Evolutionary conservation across 495 filamentous ascomycete species (phyloP).

Genomic region (Apiosordaria backusii): DNA sequence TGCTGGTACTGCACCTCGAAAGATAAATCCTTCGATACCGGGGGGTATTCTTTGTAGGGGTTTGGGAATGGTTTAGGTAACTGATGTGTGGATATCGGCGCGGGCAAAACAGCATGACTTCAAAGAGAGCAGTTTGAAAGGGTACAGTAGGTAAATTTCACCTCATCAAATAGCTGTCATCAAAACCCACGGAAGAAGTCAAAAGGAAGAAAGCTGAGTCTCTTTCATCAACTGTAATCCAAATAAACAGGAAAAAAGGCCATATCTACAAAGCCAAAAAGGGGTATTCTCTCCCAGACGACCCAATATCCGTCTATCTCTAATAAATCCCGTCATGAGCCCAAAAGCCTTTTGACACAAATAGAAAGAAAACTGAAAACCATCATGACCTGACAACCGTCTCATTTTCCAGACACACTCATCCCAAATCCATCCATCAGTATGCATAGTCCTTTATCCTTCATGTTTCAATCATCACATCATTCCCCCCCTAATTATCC

Average conservation of each 20-base stretch:
- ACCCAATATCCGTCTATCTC: neutral
- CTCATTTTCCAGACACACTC: no score
- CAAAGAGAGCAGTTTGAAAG: no score
- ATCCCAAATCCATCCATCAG: neutral
- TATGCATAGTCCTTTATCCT: no score
- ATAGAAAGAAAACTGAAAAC: neutral
- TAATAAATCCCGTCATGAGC: neutral
- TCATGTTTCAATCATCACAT: neutral
- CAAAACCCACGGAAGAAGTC: neutral
- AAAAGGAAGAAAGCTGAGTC: neutral
- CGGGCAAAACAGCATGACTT: no score
- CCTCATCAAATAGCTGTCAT: neutral
- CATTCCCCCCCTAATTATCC: neutral
- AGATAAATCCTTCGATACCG: no score
- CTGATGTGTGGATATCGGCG: no score
- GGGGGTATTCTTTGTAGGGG: no score
- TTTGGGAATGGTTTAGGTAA: no score
- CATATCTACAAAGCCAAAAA: neutral
- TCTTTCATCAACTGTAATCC: neutral
- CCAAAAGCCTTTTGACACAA: neutral
- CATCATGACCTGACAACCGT: neutral
- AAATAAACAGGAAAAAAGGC: neutral
- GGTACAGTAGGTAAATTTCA: no score
- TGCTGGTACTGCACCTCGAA: no score
- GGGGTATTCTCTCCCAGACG: neutral